Base-by-base conservation (phyloP, 179 eudicot species). In the Beta macrorhiza region DNA sequence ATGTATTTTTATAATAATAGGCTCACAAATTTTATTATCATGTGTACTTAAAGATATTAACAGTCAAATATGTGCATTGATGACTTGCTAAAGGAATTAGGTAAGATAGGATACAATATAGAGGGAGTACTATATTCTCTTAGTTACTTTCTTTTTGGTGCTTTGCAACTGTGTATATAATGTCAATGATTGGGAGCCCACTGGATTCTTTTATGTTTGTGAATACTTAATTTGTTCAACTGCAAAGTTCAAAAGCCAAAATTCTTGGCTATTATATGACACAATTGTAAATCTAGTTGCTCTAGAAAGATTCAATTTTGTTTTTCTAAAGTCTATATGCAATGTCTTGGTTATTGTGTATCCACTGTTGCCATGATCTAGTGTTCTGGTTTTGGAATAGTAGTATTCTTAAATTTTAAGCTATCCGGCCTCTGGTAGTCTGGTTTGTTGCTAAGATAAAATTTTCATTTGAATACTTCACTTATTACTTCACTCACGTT, bases 341-440 rank as follows among this genome's bases (percentile, higher is more conserved):
- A 56, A 22, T 47, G 20, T 75, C 25, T 67, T 53, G 53, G 52
- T 29, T 37, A 37, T 29, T 49, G 51, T 5, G 20, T n/a, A 56
- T 65, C 37, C 65, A 72, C 29, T 80, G 56, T 53, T 14, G 2
- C 67, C 20, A 3, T 61, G 16, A 5, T 61, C 75, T 11, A 25
- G 25, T 78, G 37, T 79, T 17, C 16, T 72, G 70, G 67, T 61
- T 37, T 71, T 59, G 70, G 70, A 59, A 19, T 32, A 61, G 19
- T 61, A 37, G 42, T 37, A 37, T 3, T 37, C 42, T 37, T 37
- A 37, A 37, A 37, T 37, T 37, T 37, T 37, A 37, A 37, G 42
- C 42, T 37, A 37, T 37, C 42, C 42, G 42, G 42, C 0, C 42
- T 37, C 22, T 25, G n/a, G n/a, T n/a, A n/a, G n/a, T n/a, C n/a